Evolutionary conservation across 768 basidiomycete genomes (phyloP), one percentile per base, ranked within the genome.

Genomic region (Lentinula raphanica): DNA sequence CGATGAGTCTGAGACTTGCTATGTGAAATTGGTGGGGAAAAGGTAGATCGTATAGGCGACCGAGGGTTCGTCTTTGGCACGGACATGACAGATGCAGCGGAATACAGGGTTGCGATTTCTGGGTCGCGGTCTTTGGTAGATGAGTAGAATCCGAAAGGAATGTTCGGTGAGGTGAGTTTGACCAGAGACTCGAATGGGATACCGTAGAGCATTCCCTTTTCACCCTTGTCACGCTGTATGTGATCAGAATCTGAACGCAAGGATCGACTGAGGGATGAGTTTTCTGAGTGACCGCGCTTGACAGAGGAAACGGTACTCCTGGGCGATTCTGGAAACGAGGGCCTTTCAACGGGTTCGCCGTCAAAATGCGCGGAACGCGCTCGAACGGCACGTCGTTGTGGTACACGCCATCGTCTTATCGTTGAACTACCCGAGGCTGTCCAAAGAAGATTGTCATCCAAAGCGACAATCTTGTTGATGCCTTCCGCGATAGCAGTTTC

Each of bases 371-470:
- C 9, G 17, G 50, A 19, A n/a, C 36, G 54, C 5, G 54, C 59
- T 48, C 83, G 68, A 28, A 69, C 62, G 13, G 75, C 62, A 40
- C 79, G 72, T 48, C 80, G 71, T 54, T 75, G 68, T 6, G 90
- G 88, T 0, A 91, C 83, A 40, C 75, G 78, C 95, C 94, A 98
- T 23, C 94, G 79, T 65, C 79, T 86, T 64, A 98, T 79, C 54
- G 80, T 88, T 6, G 93, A 93, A 44, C 79, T 84, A 6, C 92
- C 89, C 1, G 88, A 87, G 0, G 94, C 93, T 0, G 94, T 92
- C 95, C 95, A 98, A 3, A 98, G 79, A 35, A 88, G 78, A 54
- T 82, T 79, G 65, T 97, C 91, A 64, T 94, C 92, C 75, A 91
- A 83, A 1, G 82, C 86, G 21, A 87, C 82, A 46, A 98, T 86